Conservation (phyloP, 257 asterid species). For the Solanum medicagineum region DNA sequence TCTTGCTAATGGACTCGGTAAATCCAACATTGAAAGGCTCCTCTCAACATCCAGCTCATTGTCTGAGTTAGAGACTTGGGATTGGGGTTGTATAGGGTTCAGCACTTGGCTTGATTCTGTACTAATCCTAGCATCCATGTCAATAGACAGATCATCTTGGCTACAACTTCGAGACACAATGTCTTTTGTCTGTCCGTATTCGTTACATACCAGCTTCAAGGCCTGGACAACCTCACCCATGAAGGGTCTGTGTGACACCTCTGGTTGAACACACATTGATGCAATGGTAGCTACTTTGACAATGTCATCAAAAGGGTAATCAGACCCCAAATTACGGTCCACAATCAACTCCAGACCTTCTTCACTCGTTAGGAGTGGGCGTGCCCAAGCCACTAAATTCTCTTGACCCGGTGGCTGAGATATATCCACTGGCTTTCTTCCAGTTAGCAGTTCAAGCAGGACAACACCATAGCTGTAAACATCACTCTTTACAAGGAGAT, state of each 20-base stretch:
- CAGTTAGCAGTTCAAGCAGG: conserved; percentile 88
- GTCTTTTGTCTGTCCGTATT: conserved; percentile 41
- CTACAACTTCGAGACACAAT: conserved; percentile 29
- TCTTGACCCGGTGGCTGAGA: conserved; percentile 90
- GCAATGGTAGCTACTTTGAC: conserved; percentile 91
- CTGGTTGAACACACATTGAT: conserved; percentile 90
- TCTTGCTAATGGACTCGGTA: conserved; percentile 34
- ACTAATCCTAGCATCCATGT: conserved; percentile 19
- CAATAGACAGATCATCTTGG: conserved; percentile 33
- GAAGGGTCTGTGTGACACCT: conserved; percentile 84
- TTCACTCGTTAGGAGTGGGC: conserved; percentile 55
- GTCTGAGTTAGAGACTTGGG: conserved; percentile 37
- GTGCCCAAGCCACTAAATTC: conserved; percentile 86
- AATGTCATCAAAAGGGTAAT: conserved; percentile 43
- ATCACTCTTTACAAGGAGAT: conserved; percentile 83
- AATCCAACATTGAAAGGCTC: conserved; percentile 56
- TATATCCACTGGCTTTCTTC: conserved; percentile 86
- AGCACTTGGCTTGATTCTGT: conserved; percentile 11
- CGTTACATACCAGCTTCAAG: conserved; percentile 58
- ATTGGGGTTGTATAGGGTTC: conserved; percentile 24
- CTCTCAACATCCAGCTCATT: conserved; percentile 52
- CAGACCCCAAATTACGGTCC: conserved; percentile 49
- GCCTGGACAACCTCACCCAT: conserved; percentile 99
- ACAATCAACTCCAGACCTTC: conserved; percentile 50
- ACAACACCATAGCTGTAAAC: conserved; percentile 99